These are phyloP conservation scores for Termitomyces eurrhizus DNA, from an alignment of 768 basidiomycete genomes.

Conservation along the genomic window DNA sequence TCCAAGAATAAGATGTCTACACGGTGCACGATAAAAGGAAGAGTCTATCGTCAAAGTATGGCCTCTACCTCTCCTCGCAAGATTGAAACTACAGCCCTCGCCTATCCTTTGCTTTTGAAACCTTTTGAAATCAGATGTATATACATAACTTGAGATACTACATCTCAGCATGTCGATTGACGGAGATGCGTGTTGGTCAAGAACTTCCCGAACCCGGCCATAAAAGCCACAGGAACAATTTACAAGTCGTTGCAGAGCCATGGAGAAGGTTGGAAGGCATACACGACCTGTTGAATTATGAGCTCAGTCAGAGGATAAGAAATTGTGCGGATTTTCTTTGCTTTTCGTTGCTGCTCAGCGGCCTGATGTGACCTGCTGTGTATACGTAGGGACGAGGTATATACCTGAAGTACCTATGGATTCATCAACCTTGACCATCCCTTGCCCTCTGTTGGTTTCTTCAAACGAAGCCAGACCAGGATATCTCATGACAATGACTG, in stretches of 20 bases:
- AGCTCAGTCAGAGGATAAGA: conserved; percentile 29
- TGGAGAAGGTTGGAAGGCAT: conserved; percentile 54
- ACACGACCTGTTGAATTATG: conserved; percentile 24
- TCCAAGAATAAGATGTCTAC: background rate
- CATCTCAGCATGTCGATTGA: conserved; percentile 43
- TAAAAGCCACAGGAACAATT: conserved; percentile 43
- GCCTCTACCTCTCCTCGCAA: conserved; percentile 1
- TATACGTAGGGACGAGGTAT: conserved; percentile 32
- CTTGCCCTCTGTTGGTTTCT: conserved; percentile 30
- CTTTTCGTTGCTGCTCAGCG: background rate
- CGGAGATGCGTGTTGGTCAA: conserved; percentile 32
- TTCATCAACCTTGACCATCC: conserved; percentile 36
- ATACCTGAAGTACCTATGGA: background rate
- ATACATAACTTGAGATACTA: conserved; percentile 45
- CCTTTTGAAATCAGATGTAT: conserved; percentile 20
- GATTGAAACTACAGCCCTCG: background rate
- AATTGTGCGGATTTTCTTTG: conserved; percentile 31
- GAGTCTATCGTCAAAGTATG: background rate
- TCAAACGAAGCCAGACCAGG: conserved; percentile 28
- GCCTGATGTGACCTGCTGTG: background rate
- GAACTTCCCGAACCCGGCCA: conserved; percentile 34
- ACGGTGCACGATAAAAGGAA: background rate
- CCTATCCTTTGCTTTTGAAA: background rate
- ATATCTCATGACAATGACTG: conserved; percentile 37
- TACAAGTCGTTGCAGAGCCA: conserved; percentile 40